These are phyloP conservation scores for Heterobasidion parviporum DNA, from an alignment of 1,284 basidiomycete genomes.

Conservation along the genomic window DNA sequence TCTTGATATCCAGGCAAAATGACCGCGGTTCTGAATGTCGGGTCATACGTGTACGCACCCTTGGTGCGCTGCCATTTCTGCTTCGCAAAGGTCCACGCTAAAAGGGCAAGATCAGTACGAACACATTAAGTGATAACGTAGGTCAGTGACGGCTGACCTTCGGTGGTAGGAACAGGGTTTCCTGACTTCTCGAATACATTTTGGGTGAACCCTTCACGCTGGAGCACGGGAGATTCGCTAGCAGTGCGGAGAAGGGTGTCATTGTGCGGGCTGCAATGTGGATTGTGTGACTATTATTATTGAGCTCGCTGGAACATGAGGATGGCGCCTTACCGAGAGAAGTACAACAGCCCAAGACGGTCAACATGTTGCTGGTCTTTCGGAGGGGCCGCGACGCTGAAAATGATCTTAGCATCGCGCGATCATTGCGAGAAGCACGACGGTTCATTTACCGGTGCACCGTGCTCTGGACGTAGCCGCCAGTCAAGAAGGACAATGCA, in stretches of 20 bases:
- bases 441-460: slow-evolving; percentile 27
- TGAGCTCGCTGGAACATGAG: background rate
- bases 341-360: slow-evolving; percentile 44
- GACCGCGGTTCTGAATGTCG: slow-evolving; percentile 24
- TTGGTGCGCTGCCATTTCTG: slow-evolving; percentile 37
- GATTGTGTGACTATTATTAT: too few species aligned
- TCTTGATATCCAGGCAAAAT: slow-evolving; percentile 35
- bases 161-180: slow-evolving; percentile 37
- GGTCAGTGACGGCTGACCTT: slow-evolving; percentile 20
- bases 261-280: slow-evolving; percentile 32
- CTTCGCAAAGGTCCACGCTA: slow-evolving; percentile 39
- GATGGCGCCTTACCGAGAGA: slow-evolving; percentile 26
- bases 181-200: slow-evolving; percentile 41
- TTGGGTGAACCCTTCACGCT: slow-evolving; percentile 37
- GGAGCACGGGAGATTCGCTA: slow-evolving; percentile 31
- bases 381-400: slow-evolving; percentile 34
- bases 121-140: background rate
- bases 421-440: background rate
- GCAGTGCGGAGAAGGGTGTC: slow-evolving; percentile 34
- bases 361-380: slow-evolving; percentile 45
- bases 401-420: background rate
- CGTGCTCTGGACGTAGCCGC: slow-evolving; percentile 42
- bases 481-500: slow-evolving; percentile 41
- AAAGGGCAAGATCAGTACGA: background rate
- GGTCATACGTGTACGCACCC: slow-evolving; percentile 19